These are phyloP conservation scores for Citrus australasica DNA, from an alignment of 345 rosid genomes.

Conservation along the genomic window DNA sequence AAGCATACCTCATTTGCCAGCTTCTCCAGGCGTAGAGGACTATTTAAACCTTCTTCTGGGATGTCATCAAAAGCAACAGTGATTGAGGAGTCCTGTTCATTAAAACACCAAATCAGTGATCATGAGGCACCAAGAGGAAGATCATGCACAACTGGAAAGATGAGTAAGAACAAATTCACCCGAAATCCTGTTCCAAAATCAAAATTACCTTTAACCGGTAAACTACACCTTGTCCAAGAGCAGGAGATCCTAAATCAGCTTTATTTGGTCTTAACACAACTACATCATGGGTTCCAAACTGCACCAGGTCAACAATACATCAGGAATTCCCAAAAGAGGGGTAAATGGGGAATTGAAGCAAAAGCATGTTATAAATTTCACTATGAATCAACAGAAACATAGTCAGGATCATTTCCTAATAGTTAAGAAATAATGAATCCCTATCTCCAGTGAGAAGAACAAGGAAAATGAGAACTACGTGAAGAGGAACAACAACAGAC, in stretches of 20 bases:
- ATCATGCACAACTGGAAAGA: conserved; percentile 7
- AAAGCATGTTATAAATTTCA: background rate
- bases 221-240: conserved; percentile 95
- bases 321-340: background rate
- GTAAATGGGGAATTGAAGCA: background rate
- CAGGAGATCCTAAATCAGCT: conserved; percentile 78
- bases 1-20: conserved; percentile 82
- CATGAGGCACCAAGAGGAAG: conserved; percentile 1
- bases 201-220: conserved; percentile 66
- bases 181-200: background rate
- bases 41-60: conserved; percentile 83
- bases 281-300: conserved; percentile 91
- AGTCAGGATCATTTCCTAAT: background rate
- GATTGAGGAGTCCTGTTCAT: conserved; percentile 70
- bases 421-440: background rate
- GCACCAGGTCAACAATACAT: conserved; percentile 16
- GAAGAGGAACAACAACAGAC: too few species aligned
- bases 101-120: background rate
- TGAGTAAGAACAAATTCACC: background rate
- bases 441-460: background rate
- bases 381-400: background rate
- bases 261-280: conserved; percentile 83
- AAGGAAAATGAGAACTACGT: background rate
- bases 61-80: conserved; percentile 86
- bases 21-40: conserved; percentile 78